These are phyloP conservation scores for Mytilinidion resinicola DNA, from an alignment of 495 filamentous ascomycete genomes.

Conservation along the genomic window DNA sequence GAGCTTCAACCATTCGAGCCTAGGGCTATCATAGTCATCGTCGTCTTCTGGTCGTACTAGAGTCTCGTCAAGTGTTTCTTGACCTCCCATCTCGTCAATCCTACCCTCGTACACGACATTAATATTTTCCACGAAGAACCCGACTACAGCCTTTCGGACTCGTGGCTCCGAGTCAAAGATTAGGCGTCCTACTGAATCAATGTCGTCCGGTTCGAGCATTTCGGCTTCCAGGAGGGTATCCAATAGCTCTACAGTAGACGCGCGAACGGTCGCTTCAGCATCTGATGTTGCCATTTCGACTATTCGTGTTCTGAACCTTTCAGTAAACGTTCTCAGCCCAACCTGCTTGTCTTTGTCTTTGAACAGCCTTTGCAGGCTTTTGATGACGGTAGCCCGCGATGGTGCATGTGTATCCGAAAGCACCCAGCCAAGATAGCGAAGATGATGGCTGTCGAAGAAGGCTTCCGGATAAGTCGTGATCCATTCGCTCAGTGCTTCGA, in stretches of 20 bases:
- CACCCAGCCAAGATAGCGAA: slow-evolving; percentile 93
- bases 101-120: slow-evolving; percentile 72
- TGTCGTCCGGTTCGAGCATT: slow-evolving; percentile 81
- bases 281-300: slow-evolving; percentile 90
- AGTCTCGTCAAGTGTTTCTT: slow-evolving; percentile 66
- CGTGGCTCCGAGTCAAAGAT: slow-evolving; percentile 80
- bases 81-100: slow-evolving; percentile 76
- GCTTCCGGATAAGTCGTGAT: slow-evolving; percentile 72
- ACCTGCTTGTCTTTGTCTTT: slow-evolving; percentile 68
- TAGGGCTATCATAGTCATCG: slow-evolving; percentile 67
- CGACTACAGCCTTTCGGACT: slow-evolving; percentile 78
- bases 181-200: slow-evolving; percentile 75
- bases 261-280: slow-evolving; percentile 68
- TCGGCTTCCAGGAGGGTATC: slow-evolving; percentile 76
- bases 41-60: slow-evolving; percentile 51
- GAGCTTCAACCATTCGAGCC: slow-evolving; percentile 78
- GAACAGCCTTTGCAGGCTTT: slow-evolving; percentile 69
- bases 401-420: slow-evolving; percentile 67
- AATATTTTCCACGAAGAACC: slow-evolving; percentile 82
- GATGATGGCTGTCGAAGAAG: slow-evolving; percentile 79
- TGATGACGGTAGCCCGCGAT: slow-evolving; percentile 71
- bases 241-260: slow-evolving; percentile 69
- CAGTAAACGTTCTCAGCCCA: slow-evolving; percentile 78
- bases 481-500: slow-evolving; percentile 79
- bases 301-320: slow-evolving; percentile 76